These are phyloP conservation scores for Phytophthora quininea DNA, from an alignment of 352 stramenopile species.

Conservation along the genomic window DNA sequence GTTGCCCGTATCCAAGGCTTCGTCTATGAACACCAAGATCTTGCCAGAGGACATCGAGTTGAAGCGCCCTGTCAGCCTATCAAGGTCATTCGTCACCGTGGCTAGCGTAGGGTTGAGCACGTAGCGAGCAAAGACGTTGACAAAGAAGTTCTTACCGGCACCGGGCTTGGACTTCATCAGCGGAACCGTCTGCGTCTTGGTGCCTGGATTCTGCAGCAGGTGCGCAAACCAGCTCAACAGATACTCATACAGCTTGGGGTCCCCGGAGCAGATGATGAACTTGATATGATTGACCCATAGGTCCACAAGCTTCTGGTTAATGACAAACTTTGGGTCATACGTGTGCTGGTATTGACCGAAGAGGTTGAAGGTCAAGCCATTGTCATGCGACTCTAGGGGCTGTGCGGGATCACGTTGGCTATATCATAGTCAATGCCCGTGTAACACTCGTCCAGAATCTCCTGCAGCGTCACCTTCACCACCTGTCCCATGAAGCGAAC, in stretches of 20 bases:
- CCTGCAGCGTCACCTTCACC: too few relatives aligned
- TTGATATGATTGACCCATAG: background rate
- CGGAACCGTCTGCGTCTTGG: background rate
- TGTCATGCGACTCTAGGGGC: too few relatives aligned
- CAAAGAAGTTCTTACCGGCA: background rate
- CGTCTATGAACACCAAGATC: slow-evolving; percentile 27
- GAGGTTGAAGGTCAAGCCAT: too few relatives aligned
- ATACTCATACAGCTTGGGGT: background rate
- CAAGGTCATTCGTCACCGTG: slow-evolving; percentile 16
- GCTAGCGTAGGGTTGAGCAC: slow-evolving; percentile 13
- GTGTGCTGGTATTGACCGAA: background rate
- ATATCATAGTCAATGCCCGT: too few relatives aligned
- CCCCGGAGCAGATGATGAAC: background rate
- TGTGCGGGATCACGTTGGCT: too few relatives aligned
- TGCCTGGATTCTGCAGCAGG: background rate
- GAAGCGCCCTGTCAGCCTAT: slow-evolving; percentile 20
- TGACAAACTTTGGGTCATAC: background rate
- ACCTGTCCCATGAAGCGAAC: too few relatives aligned
- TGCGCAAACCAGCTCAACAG: background rate
- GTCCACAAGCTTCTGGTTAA: background rate
- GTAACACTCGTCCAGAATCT: too few relatives aligned
- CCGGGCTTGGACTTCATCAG: background rate
- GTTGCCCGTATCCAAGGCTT: slow-evolving; percentile 14
- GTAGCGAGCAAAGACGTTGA: slow-evolving; percentile 2
- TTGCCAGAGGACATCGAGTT: slow-evolving; percentile 24